Base-by-base conservation (phyloP, 2,329 filamentous ascomycete genomes). In the Leptographium lundbergii region DNA sequence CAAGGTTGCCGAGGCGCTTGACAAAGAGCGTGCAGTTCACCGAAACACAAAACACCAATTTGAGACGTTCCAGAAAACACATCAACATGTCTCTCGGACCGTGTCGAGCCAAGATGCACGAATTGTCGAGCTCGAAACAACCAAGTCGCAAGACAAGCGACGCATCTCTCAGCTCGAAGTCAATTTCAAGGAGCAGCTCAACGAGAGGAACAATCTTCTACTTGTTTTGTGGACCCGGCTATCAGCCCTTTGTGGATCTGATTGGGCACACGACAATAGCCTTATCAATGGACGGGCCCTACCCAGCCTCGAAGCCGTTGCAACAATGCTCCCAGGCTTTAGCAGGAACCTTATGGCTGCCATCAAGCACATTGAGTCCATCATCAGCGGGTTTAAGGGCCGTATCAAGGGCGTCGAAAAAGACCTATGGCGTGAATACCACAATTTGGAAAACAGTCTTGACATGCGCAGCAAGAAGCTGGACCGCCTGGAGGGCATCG, bases 161-260 rank as follows among this genome's bases (percentile, higher is more conserved):
- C 88, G 85, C 65, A 82, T 95, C 63, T 77, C 84, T 1, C 78
- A 81, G 57, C 79, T 96, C 9, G 94, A 99, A 71, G 79, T 85
- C 63, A 83, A 86, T 60, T 88, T 89, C 72, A 88, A 87, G 65
- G 91, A 96, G 57, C 91, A 97, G 72, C 80, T 97, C 47, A 81
- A 81, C 51, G 94, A 97, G 73, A 86, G 94, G 59, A 96, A 97
- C 73, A 87, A 89, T 61, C 77, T 99, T 57, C 79, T 97, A 22
- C 81, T 96, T 25, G 80, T 84, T n/a, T 76, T 97, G 6, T 99
- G 94, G 94, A 92, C 92, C 63, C 82, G 88, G 53, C 79, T 99
- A 10, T 91, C 89, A 4, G 80, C 83, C 0, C 79, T 97, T 51
- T 97, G 94, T 67, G 94, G 94, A 13, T 81, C 84, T 0, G 94